These are phyloP conservation scores for Fusarium sp. DNA, from an alignment of 2,329 filamentous ascomycete species.

Conservation along the genomic window DNA sequence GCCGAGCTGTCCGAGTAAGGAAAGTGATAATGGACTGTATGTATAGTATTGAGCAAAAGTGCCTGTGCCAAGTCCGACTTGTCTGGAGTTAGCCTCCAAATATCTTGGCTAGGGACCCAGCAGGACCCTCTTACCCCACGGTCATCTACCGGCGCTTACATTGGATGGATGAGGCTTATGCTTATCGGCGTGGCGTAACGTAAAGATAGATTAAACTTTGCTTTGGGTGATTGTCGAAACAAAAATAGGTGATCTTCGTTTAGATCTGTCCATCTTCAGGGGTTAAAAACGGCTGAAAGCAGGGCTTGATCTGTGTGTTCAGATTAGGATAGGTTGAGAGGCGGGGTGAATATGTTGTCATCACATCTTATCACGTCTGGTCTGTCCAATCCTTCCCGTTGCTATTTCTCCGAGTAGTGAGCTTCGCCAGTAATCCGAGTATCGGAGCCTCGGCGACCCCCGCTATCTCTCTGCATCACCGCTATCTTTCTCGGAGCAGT, in stretches of 20 bases:
- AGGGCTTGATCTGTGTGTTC: neutral
- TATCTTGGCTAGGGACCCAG: slow-evolving; percentile 14
- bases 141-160: slow-evolving; percentile 9
- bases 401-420: slow-evolving; percentile 27
- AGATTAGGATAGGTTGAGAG: neutral
- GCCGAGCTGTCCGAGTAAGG: slow-evolving; percentile 40
- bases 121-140: slow-evolving; percentile 2
- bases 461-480: slow-evolving; percentile 12
- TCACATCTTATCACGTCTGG: slow-evolving; percentile 18
- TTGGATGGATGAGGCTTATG: neutral
- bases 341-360: slow-evolving; percentile 13
- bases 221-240: neutral
- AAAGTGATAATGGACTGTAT: slow-evolving; percentile 36
- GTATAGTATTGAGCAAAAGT: slow-evolving; percentile 29
- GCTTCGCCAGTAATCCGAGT: neutral
- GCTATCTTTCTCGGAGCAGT: slow-evolving; percentile 15
- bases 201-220: neutral
- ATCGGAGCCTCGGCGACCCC: slow-evolving; percentile 7
- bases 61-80: slow-evolving; percentile 31
- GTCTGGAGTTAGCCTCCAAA: slow-evolving; percentile 17
- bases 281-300: neutral
- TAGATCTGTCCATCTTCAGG: neutral
- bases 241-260: neutral
- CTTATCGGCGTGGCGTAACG: neutral
- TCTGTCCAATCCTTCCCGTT: slow-evolving; percentile 19